phyloP scores from a whole-genome alignment of 306 rosid species.

The Medicago arabica region DNA sequence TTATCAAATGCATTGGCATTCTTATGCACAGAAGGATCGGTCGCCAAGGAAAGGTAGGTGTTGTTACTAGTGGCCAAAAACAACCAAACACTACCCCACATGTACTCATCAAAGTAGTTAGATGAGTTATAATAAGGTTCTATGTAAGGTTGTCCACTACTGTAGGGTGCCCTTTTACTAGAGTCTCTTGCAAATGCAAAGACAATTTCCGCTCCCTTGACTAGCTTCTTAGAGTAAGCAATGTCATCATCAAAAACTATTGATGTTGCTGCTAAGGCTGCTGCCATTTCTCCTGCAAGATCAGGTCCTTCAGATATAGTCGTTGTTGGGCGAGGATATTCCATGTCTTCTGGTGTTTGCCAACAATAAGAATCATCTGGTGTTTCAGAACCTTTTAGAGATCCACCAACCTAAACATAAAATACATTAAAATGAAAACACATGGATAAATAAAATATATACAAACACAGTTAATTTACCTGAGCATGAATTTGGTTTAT shows the following conservation, averaged over 20 bases:
- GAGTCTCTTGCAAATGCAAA: slow-evolving; percentile 57
- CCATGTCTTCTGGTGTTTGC: slow-evolving; percentile 74
- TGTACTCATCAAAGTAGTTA: slow-evolving; percentile 70
- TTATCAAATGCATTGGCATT: slow-evolving; percentile 51
- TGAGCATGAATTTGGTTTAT: slow-evolving; percentile 57
- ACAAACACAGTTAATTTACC: slow-evolving; percentile 25
- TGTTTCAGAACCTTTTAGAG: slow-evolving; percentile 43
- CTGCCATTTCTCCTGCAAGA: slow-evolving; percentile 72
- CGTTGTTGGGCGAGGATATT: slow-evolving; percentile 47
- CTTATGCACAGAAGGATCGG: slow-evolving; percentile 41
- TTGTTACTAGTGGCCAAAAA: slow-evolving; percentile 68
- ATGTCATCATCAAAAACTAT: slow-evolving; percentile 63
- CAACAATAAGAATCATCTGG: slow-evolving; percentile 70
- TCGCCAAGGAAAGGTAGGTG: slow-evolving; percentile 57
- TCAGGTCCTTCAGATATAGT: slow-evolving; percentile 54
- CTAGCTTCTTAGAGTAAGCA: slow-evolving; percentile 52
- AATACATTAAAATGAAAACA: neutral
- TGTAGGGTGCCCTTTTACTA: slow-evolving; percentile 49
- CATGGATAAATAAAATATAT: too few relatives aligned
- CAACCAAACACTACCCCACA: slow-evolving; percentile 74
- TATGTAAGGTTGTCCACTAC: slow-evolving; percentile 43
- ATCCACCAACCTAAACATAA: slow-evolving; percentile 57
- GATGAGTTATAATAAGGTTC: slow-evolving; percentile 58
- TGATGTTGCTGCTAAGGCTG: slow-evolving; percentile 73
- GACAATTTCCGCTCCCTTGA: slow-evolving; percentile 55